Conservation (phyloP, 129 eudicot genomes). For the Dittrichia graveolens region DNA sequence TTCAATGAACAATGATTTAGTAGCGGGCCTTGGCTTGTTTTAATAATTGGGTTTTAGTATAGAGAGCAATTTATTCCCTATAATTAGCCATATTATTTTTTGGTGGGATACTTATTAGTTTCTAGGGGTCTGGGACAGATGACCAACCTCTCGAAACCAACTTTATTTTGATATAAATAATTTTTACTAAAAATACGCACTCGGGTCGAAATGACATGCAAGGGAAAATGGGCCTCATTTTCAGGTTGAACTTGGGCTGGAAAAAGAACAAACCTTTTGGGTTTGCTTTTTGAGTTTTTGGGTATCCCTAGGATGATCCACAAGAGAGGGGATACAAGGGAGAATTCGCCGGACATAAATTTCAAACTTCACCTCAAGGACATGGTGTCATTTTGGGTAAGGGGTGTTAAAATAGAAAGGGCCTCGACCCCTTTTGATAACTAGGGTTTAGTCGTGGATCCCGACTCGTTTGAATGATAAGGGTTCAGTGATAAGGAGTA, state of each 20-base stretch:
- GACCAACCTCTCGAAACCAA: too few relatives aligned
- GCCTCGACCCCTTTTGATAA: not conserved
- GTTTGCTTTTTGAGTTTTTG: not conserved
- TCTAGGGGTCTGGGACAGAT: too few relatives aligned
- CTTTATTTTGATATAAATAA: too few relatives aligned
- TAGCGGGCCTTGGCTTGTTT: too few relatives aligned
- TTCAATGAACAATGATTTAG: too few relatives aligned
- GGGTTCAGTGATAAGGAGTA: not conserved
- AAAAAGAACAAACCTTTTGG: not conserved
- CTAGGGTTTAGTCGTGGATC: not conserved
- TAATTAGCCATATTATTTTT: too few relatives aligned
- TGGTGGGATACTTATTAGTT: too few relatives aligned
- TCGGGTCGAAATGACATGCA: not conserved
- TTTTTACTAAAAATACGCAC: too few relatives aligned
- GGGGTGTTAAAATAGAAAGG: not conserved
- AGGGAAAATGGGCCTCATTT: not conserved
- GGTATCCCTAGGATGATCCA: not conserved
- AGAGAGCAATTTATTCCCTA: too few relatives aligned
- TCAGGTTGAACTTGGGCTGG: not conserved
- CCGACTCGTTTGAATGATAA: not conserved
- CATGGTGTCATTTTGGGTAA: not conserved
- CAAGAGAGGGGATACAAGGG: not conserved
- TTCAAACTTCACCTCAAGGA: not conserved
- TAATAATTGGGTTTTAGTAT: too few relatives aligned
- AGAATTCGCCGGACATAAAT: not conserved